Base-by-base conservation (phyloP, 2,329 filamentous ascomycete species). In the Colletotrichum theobromicola region DNA sequence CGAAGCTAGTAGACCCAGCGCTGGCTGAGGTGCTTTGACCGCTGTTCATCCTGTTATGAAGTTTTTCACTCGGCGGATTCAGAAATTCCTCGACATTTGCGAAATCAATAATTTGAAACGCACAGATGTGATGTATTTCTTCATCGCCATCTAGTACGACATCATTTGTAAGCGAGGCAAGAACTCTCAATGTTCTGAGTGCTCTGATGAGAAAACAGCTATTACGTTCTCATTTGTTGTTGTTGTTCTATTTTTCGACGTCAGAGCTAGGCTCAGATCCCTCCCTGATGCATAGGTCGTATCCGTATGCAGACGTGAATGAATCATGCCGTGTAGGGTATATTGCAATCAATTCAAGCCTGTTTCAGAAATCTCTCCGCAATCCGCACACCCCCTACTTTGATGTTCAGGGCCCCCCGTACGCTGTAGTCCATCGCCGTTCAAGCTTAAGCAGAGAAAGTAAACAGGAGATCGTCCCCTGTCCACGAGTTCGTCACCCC, bases 121-220 rank as follows among this genome's bases (percentile, higher is more conserved):
- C 24, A 8, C 2, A 26, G 12, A 5, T 26, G 50, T 8, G 7
- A 5, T 24, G 0, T 1, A 55, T 26, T 26, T 26, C 5, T 55
- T 26, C 50, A 2, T 16, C 21, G 5, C 4, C 3, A 2, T 55
- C 53, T 26, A 24, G 13, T 28, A 0, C 13, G 53, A 57, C 0
- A 10, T 2, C 4, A 57, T 10, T 0, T 3, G 0, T 28, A 57
- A 57, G 24, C 24, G 13, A 0, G 24, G 53, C 53, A 28, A 28
- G 13, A 24, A 15, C 0, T 57, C 1, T 15, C 53, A 28, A 57
- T 15, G 16, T 28, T 0, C 50, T 0, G 16, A 55, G 0, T 1
- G 21, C 1, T 24, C 2, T 55, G 12, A 28, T 3, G 50, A 55
- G 16, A 55, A 28, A 5, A 42, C 0, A 42, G n/a, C n/a, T n/a